Percentiles rank a stretch among this genome's conserved stretches.
Conservation (phyloP, 2,329 filamentous ascomycete genomes). For the Botrytis sinoallii region DNA sequence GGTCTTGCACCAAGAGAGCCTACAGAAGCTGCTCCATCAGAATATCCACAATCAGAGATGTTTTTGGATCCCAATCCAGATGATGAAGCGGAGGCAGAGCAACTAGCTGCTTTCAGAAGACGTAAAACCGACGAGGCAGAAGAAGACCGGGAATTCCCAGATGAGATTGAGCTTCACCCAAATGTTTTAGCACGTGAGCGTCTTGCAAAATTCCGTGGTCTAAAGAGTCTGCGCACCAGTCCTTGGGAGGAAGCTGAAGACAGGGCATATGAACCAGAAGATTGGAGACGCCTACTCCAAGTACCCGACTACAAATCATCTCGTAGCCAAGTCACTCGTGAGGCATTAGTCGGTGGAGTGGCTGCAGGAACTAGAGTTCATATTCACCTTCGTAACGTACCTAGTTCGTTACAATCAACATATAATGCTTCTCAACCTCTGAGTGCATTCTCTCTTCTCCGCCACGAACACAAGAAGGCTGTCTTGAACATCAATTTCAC, state of each 20-base stretch:
- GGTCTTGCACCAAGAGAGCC: conserved; percentile 62
- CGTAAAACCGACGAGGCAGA: conserved; percentile 76
- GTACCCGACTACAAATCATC: conserved; percentile 88
- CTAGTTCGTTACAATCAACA: conserved; percentile 50
- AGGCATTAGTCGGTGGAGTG: conserved; percentile 86
- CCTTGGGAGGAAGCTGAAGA: conserved; percentile 89
- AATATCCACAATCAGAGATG: conserved; percentile 91
- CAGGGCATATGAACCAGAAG: conserved; percentile 78
- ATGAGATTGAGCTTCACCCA: conserved; percentile 93
- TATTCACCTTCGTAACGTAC: conserved; percentile 66
- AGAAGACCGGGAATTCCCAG: conserved; percentile 92
- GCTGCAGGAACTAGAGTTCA: conserved; percentile 78
- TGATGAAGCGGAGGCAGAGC: conserved; percentile 74
- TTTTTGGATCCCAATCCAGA: conserved; percentile 75
- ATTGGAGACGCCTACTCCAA: conserved; percentile 82
- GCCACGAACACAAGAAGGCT: conserved; percentile 93
- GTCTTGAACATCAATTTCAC: conserved; percentile 87
- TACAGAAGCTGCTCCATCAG: conserved; percentile 77
- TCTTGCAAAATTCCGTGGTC: conserved; percentile 78
- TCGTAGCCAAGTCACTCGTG: conserved; percentile 70
- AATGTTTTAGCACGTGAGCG: conserved; percentile 82
- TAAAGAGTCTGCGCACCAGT: conserved; percentile 88
- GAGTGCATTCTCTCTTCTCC: conserved; percentile 79
- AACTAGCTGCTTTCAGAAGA: conserved; percentile 77
- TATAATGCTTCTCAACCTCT: conserved; percentile 59